Evolutionary conservation across 1,139 yeast genomes (phyloP), one percentile per base, ranked within the genome.

Genomic region (Meyerozyma smithsonii): DNA sequence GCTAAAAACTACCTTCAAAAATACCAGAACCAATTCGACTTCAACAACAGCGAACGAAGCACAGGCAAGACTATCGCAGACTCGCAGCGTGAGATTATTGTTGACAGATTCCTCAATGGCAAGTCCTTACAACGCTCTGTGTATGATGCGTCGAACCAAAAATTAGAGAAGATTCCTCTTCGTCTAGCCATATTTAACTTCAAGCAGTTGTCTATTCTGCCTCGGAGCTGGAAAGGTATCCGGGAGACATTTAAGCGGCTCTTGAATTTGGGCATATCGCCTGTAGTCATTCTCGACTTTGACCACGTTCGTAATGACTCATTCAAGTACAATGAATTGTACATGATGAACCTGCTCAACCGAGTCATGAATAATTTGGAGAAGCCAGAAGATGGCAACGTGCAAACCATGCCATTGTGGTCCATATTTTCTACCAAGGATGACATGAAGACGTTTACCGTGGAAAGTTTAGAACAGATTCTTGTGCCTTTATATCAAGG

Each of bases 1-100:
- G 87, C 88, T 3, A 69, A 71, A 46, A 79, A 79, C 43, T 84
- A 84, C 52, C 58, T 84, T 37, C 62, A 72, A 32, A 83, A 81
- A 56, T 84, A 84, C 50, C 64, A 70, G 55, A 61, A 68, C 51
- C 73, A 64, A 46, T 64, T 66, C 47, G 64, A 63, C 40, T 30
- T 30, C 21, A 30, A 18, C 21, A 18, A 30, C 21, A 16, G 21
- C 16, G 34, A 30, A 11, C 21, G 12, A 10, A 19, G 6, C 18
- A 24, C n/a, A 34, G 28, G 3, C 10, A 25, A 16, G 33, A 18
- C 17, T n/a, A 11, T 15, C 11, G 21, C 34, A 10, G 65, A 61
- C 35, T 48, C 47, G 43, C 74, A 74, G 51, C 49, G 75, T 37
- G 65, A 62, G 41, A 35, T 63, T 42, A 58, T 68, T 46, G 59